Conservation (phyloP, 2,329 filamentous ascomycete species). For the Graphilbum fragrans region DNA sequence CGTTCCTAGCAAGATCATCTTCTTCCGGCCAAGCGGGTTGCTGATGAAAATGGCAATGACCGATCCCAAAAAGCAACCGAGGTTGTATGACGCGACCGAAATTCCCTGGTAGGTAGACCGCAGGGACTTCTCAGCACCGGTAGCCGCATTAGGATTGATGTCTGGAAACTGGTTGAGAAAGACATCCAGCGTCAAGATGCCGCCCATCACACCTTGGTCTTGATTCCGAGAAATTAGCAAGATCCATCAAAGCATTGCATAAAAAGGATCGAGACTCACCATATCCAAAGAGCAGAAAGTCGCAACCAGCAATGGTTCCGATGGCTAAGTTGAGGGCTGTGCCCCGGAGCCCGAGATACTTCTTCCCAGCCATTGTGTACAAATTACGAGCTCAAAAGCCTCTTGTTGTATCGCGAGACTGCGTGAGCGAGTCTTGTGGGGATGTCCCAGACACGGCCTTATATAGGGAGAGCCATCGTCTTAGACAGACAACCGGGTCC, state of each 20-base stretch:
- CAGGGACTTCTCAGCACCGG: slow-evolving; percentile 19
- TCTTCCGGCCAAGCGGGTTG: background rate
- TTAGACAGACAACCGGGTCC: too few relatives aligned
- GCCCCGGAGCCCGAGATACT: slow-evolving; percentile 55
- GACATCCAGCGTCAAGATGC: slow-evolving; percentile 55
- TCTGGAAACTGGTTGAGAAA: slow-evolving; percentile 44
- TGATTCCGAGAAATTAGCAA: slow-evolving; percentile 14
- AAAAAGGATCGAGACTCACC: slow-evolving; percentile 21
- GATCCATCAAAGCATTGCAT: background rate
- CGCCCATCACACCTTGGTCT: slow-evolving; percentile 69
- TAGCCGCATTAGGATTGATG: slow-evolving; percentile 32
- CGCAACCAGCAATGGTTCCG: slow-evolving; percentile 57
- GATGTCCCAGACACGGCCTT: too few relatives aligned
- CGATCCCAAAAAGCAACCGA: background rate
- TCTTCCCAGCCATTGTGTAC: slow-evolving; percentile 7
- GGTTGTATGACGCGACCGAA: slow-evolving; percentile 5
- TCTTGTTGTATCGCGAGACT: too few relatives aligned
- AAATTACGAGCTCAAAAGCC: too few relatives aligned
- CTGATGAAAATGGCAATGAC: background rate
- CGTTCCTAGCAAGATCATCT: background rate
- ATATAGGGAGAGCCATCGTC: too few relatives aligned
- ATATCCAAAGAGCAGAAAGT: slow-evolving; percentile 53
- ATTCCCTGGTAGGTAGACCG: slow-evolving; percentile 37
- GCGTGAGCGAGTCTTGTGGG: too few relatives aligned
- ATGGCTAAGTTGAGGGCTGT: slow-evolving; percentile 55